Evolutionary conservation across 2,329 filamentous ascomycete species (phyloP).

Genomic region (Domatiomyces catenatus): DNA sequence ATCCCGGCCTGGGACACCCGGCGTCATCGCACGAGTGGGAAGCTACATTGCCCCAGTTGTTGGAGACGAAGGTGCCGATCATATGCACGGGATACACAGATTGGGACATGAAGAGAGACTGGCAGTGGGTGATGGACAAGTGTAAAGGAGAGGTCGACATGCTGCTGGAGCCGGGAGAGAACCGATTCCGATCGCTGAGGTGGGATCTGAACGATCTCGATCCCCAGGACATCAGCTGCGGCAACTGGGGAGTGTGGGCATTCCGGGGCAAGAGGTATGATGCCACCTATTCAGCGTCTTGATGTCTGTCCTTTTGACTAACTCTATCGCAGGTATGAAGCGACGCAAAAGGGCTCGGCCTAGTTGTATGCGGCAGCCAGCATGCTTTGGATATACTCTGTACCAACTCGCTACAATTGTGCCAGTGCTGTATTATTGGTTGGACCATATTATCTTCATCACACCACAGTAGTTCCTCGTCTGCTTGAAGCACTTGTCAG

Average conservation of each 20-base stretch:
- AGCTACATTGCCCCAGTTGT: constrained; percentile 69
- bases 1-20: constrained; percentile 88
- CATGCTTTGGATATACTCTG: background rate
- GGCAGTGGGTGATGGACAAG: constrained; percentile 75
- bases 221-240: constrained; percentile 82
- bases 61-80: constrained; percentile 92
- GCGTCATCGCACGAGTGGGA: constrained; percentile 89
- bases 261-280: constrained; percentile 90
- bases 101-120: constrained; percentile 83
- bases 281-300: background rate
- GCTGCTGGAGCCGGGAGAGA: constrained; percentile 81
- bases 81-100: constrained; percentile 93
- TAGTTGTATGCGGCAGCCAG: background rate
- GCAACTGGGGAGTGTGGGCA: constrained; percentile 94
- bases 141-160: constrained; percentile 84
- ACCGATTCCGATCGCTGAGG: constrained; percentile 76
- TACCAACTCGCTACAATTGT: background rate
- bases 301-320: background rate
- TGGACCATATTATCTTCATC: no score
- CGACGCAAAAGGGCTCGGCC: constrained; percentile 6
- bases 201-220: constrained; percentile 97
- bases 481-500: no score
- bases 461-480: no score
- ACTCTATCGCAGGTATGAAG: constrained; percentile 16
- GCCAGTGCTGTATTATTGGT: no score